Percentiles rank a stretch among this genome's conserved stretches.
Conservation (phyloP, 306 rosid genomes). For the Ceratonia siliqua region DNA sequence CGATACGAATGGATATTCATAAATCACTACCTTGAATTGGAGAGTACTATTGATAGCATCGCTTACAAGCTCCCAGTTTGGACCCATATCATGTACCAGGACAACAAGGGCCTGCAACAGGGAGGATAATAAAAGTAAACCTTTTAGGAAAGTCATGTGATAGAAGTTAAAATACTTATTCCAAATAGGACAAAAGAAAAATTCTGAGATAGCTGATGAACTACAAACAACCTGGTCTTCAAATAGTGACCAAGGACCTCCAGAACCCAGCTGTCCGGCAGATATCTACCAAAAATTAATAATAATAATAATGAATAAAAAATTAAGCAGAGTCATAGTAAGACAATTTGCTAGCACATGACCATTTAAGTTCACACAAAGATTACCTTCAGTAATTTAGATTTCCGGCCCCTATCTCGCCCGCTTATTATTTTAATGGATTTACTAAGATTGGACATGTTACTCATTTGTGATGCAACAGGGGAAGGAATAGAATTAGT, state of each 20-base stretch:
- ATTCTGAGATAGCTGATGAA: background rate
- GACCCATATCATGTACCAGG: slow-evolving; percentile 91
- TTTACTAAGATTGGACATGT: slow-evolving; percentile 69
- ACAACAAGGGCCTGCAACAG: slow-evolving; percentile 76
- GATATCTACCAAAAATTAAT: slow-evolving; percentile 53
- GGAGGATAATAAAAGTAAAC: slow-evolving; percentile 18
- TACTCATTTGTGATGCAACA: slow-evolving; percentile 79
- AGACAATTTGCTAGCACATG: slow-evolving; percentile 14
- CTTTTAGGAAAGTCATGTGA: background rate
- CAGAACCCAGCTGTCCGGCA: slow-evolving; percentile 61
- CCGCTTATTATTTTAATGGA: slow-evolving; percentile 71
- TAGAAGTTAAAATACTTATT: slow-evolving; percentile 3
- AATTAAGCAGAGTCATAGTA: background rate
- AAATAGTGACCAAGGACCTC: slow-evolving; percentile 75
- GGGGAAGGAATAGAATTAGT: slow-evolving; percentile 81
- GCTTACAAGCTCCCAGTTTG: slow-evolving; percentile 89
- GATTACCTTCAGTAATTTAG: slow-evolving; percentile 65
- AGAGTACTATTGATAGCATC: slow-evolving; percentile 78
- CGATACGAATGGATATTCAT: background rate
- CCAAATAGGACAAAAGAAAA: background rate
- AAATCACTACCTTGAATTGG: slow-evolving; percentile 66
- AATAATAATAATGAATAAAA: slow-evolving; percentile 19
- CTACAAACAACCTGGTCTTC: slow-evolving; percentile 74
- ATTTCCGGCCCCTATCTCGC: slow-evolving; percentile 72
- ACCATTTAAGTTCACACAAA: slow-evolving; percentile 7